Conservation (phyloP, 2,329 filamentous ascomycete genomes). For the Thermothelomyces thermophilus region DNA sequence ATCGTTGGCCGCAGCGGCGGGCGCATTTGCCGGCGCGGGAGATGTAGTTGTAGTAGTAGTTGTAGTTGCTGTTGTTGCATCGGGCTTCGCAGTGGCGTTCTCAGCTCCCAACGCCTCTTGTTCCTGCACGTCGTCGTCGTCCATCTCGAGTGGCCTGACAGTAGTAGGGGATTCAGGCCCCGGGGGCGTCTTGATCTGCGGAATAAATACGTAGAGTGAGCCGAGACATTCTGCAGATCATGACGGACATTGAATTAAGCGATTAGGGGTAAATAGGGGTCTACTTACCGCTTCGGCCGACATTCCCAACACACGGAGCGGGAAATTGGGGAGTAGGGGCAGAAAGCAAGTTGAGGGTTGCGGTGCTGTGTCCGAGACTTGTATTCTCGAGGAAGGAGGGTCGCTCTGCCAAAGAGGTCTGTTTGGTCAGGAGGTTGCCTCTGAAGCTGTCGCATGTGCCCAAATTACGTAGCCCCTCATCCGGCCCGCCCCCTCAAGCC, state of each 20-base stretch:
- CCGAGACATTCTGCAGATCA: conserved; percentile 10
- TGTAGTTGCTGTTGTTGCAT: conserved; percentile 19
- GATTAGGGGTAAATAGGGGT: background rate
- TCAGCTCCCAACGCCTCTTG: conserved; percentile 43
- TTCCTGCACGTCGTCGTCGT: conserved; percentile 65
- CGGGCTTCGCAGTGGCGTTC: conserved; percentile 26
- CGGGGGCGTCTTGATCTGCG: conserved; percentile 41
- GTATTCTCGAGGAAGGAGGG: background rate
- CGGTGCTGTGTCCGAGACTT: background rate
- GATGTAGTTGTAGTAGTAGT: too few species aligned
- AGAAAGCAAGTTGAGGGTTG: background rate
- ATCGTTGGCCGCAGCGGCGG: conserved; percentile 32
- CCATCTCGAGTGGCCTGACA: conserved; percentile 57
- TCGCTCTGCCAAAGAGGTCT: background rate
- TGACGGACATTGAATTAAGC: conserved; percentile 6
- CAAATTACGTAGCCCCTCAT: conserved; percentile 25
- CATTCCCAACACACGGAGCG: background rate
- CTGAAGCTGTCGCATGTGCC: conserved; percentile 21
- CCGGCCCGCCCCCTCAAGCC: conserved; percentile 14
- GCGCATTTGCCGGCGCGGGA: conserved; percentile 30
- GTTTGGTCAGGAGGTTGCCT: conserved; percentile 9
- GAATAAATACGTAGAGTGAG: conserved; percentile 13
- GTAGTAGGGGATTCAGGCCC: conserved; percentile 60
- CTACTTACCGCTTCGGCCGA: conserved; percentile 10
- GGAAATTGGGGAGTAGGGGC: background rate